Conservation (phyloP, 106 monocot genomes). For the Apostasia shenzhenica region DNA sequence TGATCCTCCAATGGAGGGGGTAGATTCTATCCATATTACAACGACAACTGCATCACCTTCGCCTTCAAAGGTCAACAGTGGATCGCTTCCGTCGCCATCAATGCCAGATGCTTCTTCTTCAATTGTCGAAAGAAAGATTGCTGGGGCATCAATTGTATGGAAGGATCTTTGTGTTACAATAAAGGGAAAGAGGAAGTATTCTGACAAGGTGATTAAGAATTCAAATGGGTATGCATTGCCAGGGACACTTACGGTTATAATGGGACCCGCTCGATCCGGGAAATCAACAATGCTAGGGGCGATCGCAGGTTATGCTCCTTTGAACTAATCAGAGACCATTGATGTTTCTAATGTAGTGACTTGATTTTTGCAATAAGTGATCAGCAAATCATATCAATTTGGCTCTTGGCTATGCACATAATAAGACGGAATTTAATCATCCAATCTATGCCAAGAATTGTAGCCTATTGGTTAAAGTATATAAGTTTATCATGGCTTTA, state of each 20-base stretch:
- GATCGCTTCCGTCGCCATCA: conserved; percentile 58
- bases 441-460: too few species aligned
- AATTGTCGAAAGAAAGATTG: conserved; percentile 50
- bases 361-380: too few species aligned
- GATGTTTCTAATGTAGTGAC: too few species aligned
- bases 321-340: too few species aligned
- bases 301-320: conserved; percentile 54
- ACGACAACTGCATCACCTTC: conserved; percentile 64
- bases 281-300: conserved; percentile 85
- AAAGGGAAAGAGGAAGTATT: conserved; percentile 62
- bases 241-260: conserved; percentile 91
- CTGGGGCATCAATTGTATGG: conserved; percentile 92
- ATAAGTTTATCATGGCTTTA: too few species aligned
- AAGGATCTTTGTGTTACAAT: conserved; percentile 76
- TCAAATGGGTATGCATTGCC: conserved; percentile 96
- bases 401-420: too few species aligned
- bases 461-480: too few species aligned
- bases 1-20: conserved; percentile 48
- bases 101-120: conserved; percentile 35
- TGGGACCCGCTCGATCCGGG: conserved; percentile 95
- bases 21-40: conserved; percentile 58
- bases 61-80: conserved; percentile 63
- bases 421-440: too few species aligned
- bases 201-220: conserved; percentile 81
- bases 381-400: too few species aligned